Percentiles rank a stretch among this genome's conserved stretches.
Evolutionary conservation across 208 protist genomes (phyloP).

Genomic region (Crithidia bombi): DNA sequence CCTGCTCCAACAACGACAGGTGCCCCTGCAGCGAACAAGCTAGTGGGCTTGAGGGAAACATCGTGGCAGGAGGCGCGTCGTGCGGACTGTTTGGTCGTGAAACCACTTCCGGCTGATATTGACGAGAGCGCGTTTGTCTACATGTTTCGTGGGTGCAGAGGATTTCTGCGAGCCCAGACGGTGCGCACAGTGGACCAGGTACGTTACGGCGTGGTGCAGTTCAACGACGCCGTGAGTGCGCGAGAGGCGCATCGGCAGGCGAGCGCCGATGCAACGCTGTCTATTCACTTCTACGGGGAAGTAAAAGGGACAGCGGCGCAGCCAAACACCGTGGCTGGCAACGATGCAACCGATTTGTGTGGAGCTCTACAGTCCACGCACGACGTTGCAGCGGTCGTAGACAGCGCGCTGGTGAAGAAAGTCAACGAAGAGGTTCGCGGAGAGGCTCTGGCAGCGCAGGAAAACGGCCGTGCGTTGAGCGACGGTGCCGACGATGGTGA

Average conservation of each 20-base stretch:
- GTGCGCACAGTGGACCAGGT: slow-evolving; percentile 24
- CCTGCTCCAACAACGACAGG: not conserved
- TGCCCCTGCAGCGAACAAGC: not conserved
- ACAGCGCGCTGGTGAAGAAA: not conserved
- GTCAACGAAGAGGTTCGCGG: not conserved
- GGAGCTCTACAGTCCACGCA: not conserved
- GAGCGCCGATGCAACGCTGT: not conserved
- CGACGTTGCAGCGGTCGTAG: not conserved
- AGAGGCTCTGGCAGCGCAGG: not conserved
- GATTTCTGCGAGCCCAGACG: slow-evolving; percentile 36
- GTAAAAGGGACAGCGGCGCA: no score
- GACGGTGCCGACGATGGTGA: not conserved
- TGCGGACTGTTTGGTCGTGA: slow-evolving; percentile 21
- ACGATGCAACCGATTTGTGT: not conserved
- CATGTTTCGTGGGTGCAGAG: slow-evolving; percentile 36
- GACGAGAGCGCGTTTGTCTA: slow-evolving; percentile 35
- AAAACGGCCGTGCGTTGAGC: not conserved
- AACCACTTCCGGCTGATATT: slow-evolving; percentile 26
- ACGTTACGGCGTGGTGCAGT: slow-evolving; percentile 41
- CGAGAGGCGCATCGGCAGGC: slow-evolving; percentile 27
- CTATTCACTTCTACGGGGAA: slow-evolving; percentile 17
- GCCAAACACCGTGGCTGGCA: not conserved
- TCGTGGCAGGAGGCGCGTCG: slow-evolving; percentile 22
- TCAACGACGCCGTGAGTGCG: slow-evolving; percentile 15
- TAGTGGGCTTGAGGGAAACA: slow-evolving; percentile 11